Base-by-base conservation (phyloP, 169 alveolate genomes). In the Plasmodium ovale region DNA sequence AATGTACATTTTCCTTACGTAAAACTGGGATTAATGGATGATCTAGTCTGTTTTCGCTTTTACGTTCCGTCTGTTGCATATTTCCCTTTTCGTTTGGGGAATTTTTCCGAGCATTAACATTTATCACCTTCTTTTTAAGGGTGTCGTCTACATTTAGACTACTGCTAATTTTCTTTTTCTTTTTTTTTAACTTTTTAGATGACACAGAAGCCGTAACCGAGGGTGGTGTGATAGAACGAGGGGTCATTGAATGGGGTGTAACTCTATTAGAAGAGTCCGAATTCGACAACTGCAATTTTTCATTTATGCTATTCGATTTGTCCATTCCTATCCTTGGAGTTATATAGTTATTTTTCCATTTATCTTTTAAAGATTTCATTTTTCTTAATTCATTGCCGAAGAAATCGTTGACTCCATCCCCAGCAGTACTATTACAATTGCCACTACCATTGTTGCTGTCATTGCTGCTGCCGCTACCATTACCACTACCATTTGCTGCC, bases 311-410 rank as follows among this genome's bases (percentile, higher is more conserved):
- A 39, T 42, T 62, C 4, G 39, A 39, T 10, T 31, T 42, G 19
- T 60, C 65, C 16, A 29, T 5, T 59, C 88, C 88, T 42, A 74
- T 74, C 51, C 88, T 74, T 74, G 88, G 88, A 12, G 88, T 74
- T 33, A 59, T 44, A 53, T 60, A 74, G 44, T 74, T 54, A 33
- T 42, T 74, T 27, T 74, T 59, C 69, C 87, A 53, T 74, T 74
- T 74, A 59, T 62, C 88, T 53, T 74, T 74, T 59, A 25, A 39
- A 25, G 88, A 33, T 53, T 62, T 74, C 27, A 58, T 74, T 60
- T 74, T 74, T 6, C 39, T 25, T 27, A 60, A 59, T 42, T 31
- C 73, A 19, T 25, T 59, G 37, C 60, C 53, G 9, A 58, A 3
- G 23, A 74, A 59, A 25, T 37, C 65, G 14, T 56, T 39, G 10